Evolutionary conservation across 2,329 filamentous ascomycete species (phyloP), one percentile per base, ranked within the genome.

Genomic region (Thelonectria olida): DNA sequence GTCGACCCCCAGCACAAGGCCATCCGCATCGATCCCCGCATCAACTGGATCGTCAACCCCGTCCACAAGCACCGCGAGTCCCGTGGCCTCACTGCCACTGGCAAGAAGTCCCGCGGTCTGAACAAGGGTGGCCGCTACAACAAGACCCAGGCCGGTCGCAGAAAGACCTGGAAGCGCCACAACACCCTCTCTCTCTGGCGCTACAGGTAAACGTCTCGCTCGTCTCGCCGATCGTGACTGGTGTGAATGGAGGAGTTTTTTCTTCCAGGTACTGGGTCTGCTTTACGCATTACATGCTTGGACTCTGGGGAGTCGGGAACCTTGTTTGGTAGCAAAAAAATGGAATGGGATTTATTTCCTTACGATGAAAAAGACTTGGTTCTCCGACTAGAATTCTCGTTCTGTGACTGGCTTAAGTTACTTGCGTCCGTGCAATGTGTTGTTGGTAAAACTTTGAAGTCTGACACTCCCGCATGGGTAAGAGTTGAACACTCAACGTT

Each of bases 1-100:
- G 95, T 99, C 81, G 96, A 99, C 87, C 96, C 96, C 81, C 92
- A 96, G 88, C 96, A 99, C 92, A 98, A 98, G 90, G 96, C 96
- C 80, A 99, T 99, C 89, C 96, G 96, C 84, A 92, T 92, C 80
- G 96, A 99, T 83, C 87, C 96, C 78, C 94, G 96, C 85, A 98
- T 99, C 92, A 99, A 97, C 92, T 99, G 96, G 96, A 99, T 99
- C 88, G 93, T 95, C 86, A 96, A 96, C 86, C 92, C 96, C 75
- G 96, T 99, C 78, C 96, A 99, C 93, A 99, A 99, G 94, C 96
- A 98, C 90, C 96, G 96, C 86, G 96, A 99, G 89, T 85, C 88
- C 77, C 94, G 96, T 83, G 96, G 96, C 78, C 93, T 99, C 75
- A 99, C 96, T 75, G 90, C 95, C 78, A 98, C 95, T 73, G 96